Percentiles rank a stretch among this genome's conserved stretches.
These are phyloP conservation scores for Yamadazyma diospyri DNA, from an alignment of 1,139 yeast species.

Conservation along the genomic window DNA sequence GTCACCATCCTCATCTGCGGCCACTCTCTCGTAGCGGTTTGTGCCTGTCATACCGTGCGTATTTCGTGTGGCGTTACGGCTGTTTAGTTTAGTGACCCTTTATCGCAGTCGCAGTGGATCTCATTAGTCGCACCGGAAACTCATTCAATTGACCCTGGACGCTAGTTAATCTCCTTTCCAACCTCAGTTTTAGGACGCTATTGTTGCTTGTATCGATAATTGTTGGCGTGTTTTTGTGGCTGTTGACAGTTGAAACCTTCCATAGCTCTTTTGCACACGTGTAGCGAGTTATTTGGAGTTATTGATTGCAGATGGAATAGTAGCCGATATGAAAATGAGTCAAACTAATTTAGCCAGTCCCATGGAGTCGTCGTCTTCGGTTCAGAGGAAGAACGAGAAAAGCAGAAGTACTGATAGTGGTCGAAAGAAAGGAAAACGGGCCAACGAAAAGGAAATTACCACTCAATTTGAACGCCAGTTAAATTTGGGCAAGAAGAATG, in stretches of 20 bases:
- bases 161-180: too few species aligned
- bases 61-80: neutral
- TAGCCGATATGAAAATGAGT: slow-evolving; percentile 6
- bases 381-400: slow-evolving; percentile 1
- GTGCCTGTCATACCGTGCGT: slow-evolving; percentile 1
- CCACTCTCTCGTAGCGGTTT: slow-evolving; percentile 5
- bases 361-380: slow-evolving; percentile 3
- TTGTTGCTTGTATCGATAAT: too few species aligned
- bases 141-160: too few species aligned
- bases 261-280: too few species aligned
- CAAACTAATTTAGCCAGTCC: slow-evolving; percentile 5
- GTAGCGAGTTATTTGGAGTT: too few species aligned
- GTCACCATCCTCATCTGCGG: slow-evolving; percentile 1
- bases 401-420: neutral
- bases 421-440: neutral
- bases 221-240: too few species aligned
- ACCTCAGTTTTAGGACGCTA: too few species aligned
- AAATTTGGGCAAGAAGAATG: slow-evolving; percentile 9
- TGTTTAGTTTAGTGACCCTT: too few species aligned
- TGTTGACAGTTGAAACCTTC: too few species aligned
- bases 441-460: slow-evolving; percentile 6
- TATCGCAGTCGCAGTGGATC: too few species aligned
- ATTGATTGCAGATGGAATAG: too few species aligned
- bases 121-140: too few species aligned
- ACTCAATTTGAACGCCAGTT: slow-evolving; percentile 8